These are phyloP conservation scores for Discostella pseudostelligera DNA, from an alignment of 108 stramenopile species.

Conservation along the genomic window DNA sequence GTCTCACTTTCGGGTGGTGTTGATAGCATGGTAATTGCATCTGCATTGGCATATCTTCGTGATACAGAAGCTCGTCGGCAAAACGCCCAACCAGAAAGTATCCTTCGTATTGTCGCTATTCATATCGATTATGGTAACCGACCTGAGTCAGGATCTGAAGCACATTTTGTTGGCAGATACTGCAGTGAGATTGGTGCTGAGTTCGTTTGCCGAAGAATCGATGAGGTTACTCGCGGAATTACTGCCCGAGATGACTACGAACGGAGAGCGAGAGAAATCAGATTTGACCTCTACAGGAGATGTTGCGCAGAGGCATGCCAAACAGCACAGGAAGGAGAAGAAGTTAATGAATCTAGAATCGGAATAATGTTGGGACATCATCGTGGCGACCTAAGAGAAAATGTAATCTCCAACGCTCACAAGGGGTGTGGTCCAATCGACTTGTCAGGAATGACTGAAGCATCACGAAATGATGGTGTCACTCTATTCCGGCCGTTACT, in stretches of 20 bases:
- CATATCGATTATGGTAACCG: slow-evolving; percentile 98
- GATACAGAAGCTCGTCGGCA: slow-evolving; percentile 28
- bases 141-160: slow-evolving; percentile 89
- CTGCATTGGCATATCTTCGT: slow-evolving; percentile 67
- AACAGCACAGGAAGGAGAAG: neutral
- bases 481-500: slow-evolving; percentile 87
- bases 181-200: slow-evolving; percentile 56
- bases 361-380: slow-evolving; percentile 97
- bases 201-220: slow-evolving; percentile 72
- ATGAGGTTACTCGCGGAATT: slow-evolving; percentile 89
- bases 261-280: slow-evolving; percentile 75
- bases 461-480: slow-evolving; percentile 87
- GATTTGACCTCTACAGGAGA: slow-evolving; percentile 85
- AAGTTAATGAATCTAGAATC: slow-evolving; percentile 23
- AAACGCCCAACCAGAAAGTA: slow-evolving; percentile 44
- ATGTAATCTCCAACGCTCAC: slow-evolving; percentile 94
- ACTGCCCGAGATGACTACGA: slow-evolving; percentile 95
- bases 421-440: slow-evolving; percentile 89
- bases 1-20: slow-evolving; percentile 96
- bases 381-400: slow-evolving; percentile 95
- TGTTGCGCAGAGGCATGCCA: slow-evolving; percentile 34
- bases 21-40: slow-evolving; percentile 97
- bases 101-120: slow-evolving; percentile 55
- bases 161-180: slow-evolving; percentile 81
- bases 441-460: slow-evolving; percentile 86